Base-by-base conservation (phyloP, 2,329 filamentous ascomycete species). In the Colletotrichum brevisporum region DNA sequence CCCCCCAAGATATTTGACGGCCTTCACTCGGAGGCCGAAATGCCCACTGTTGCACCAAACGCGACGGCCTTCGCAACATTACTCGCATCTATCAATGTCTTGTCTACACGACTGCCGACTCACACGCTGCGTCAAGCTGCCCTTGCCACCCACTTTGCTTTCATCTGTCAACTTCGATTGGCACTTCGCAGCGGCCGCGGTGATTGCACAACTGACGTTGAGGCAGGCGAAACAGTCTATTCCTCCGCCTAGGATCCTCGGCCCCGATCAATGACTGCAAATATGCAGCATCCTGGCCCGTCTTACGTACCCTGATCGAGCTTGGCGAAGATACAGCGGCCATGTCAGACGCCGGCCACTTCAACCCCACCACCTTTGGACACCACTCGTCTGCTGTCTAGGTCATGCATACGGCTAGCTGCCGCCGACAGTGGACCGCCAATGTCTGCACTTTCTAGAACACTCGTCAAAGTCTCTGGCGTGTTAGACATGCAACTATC, bases 341-440 rank as follows among this genome's bases (percentile, higher is more conserved):
- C 54, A 43, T 69, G 62, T 53, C 66, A 69, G 62, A 69, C 62
- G 24, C 51, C 45, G 51, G 48, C 51, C 50, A 54, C 15, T 56
- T 39, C 26, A 66, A 54, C 43, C 64, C 52, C 45, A 53, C 61
- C 55, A 50, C 62, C 50, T 45, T 45, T 31, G 58, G 16, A 43
- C 27, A 39, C 8, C 31, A 36, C 9, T 36, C 31, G 31, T 36
- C 31, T 36, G 31, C 31, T 36, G 47, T 43, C 18, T 31, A 43
- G 67, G 62, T 67, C 67, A 69, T 69, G 62, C 63, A 60, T 41
- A 66, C 62, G 45, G 62, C 59, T 67, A 67, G 64, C 52, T 63
- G 56, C 67, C 63, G 67, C 31, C 16, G 26, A 47, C 27, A 43
- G 43, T 66, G 41, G 31, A 60, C 26, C 60, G 26, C 55, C 15